Evolutionary conservation across 768 basidiomycete genomes (phyloP), one percentile per base, ranked within the genome.

Genomic region (Phylloporus rhodoxanthus): DNA sequence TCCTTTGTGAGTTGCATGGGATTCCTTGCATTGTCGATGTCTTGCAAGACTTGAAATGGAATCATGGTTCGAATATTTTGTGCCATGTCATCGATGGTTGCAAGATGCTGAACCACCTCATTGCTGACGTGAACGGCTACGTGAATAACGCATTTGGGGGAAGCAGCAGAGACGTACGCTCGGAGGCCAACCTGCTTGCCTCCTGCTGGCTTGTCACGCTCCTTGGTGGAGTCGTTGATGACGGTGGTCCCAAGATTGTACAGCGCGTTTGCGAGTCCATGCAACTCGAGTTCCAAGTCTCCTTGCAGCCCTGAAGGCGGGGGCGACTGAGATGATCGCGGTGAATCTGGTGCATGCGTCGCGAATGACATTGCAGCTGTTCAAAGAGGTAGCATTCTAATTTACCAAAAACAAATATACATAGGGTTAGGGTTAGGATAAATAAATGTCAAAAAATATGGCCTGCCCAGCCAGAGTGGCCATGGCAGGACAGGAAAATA

Each of bases 221-320:
- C 87, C 67, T 87, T 89, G 13, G 85, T 86, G 3, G 85, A 81
- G 64, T 91, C 88, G 41, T 84, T 86, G 59, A 90, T 82, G 19
- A 89, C 87, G 0, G 88, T 89, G 5, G 87, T 87, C 20, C 87
- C 87, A 7, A 91, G 72, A 56, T 89, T 88, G 61, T 90, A 90
- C 21, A 91, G 68, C 2, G 83, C 81, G 47, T 85, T 85, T 13
- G 85, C 86, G 14, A 91, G 80, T 0, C 84, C 87, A 21, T 88
- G 70, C 2, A 91, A 64, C 64, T 91, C 87, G 17, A 84, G 68
- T 61, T 90, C 87, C 15, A 89, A 64, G 57, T 89, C 86, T 8
- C 87, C 87, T 57, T 88, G 85, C 1, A 69, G 28, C 1, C 87
- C 86, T 2, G 73, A 59, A 7, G 87, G 87, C 0, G 83, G 74